Evolutionary conservation across 768 basidiomycete species (phyloP), one percentile per base, ranked within the genome.

Genomic region (Mycena kentingensis): DNA sequence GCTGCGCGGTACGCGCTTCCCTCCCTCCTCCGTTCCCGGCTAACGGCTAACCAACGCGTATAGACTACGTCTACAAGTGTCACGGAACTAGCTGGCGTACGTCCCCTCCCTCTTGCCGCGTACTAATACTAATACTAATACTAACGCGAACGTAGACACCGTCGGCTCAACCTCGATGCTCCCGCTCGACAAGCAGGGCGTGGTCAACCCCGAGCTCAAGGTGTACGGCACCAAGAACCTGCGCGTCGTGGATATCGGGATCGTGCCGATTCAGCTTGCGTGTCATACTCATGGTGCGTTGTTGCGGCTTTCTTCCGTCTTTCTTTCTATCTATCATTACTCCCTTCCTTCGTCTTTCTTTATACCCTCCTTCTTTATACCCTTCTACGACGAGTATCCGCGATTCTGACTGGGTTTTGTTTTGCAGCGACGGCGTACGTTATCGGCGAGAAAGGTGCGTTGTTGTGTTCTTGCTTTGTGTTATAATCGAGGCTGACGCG

Each of bases 371-470:
- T n/a, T 13, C 15, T 26, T 11, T 19, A 26, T 6, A 21, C 28
- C 5, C n/a, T n/a, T n/a, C n/a, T n/a, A n/a, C n/a, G n/a, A n/a
- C n/a, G n/a, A n/a, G n/a, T n/a, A n/a, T n/a, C n/a, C n/a, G n/a
- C n/a, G n/a, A n/a, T n/a, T n/a, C n/a, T n/a, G n/a, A n/a, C n/a
- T n/a, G n/a, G n/a, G n/a, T n/a, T 41, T 44, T 34, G 16, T 26
- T 41, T 18, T 16, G 18, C 22, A 77, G 76, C 77, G 3, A 67
- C 67, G 5, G 77, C 72, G 2, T 80, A 78, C 60, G 70, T 68
- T 16, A 72, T 81, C 46, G 79, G 71, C 2, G 79, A 80, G 58
- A 73, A 75, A 68, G 79, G 77, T 78, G 44, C 35, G 58, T 11
- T 26, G n/a, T n/a, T n/a, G n/a, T n/a, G n/a, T n/a, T n/a, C n/a